Evolutionary conservation across 2,329 filamentous ascomycete genomes (phyloP), one percentile per base, ranked within the genome.

Genomic region (Septoria petroselini): DNA sequence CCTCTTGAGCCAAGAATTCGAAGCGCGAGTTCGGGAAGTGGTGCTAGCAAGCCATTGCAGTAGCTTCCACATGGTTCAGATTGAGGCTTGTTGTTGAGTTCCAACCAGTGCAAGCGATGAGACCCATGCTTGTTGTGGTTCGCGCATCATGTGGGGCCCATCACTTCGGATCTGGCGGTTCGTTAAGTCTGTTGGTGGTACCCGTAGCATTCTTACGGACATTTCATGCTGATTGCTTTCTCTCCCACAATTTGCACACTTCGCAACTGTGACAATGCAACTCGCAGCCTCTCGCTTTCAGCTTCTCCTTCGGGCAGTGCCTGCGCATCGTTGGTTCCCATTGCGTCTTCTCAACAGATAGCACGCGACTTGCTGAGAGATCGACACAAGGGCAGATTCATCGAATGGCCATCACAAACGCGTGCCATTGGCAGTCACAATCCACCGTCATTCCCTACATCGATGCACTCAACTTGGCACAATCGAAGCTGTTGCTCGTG

Each of bases 1-100:
- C 80, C 80, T 0, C 66, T 82, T 2, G 76, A 84, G 59, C 77
- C 79, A n/a, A 68, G 65, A 17, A 70, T 76, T 54, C 66, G 73
- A 15, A 71, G 68, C 18, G 40, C 49, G 1, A 58, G 53, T 39
- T 48, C 49, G 17, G 37, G 45, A n/a, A 34, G 34, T n/a, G n/a
- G n/a, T n/a, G n/a, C n/a, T 11, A 46, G 25, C 11, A 37, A 46
- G 15, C 33, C 42, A 18, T 17, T 46, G n/a, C 19, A 37, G 25
- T 46, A 39, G 25, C 29, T 29, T 37, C 18, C 34, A 17, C 5
- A 15, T 15, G 4, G 34, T 9, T 15, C 9, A 17, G 12, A 15
- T 15, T 37, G 3, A 11, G 15, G 18, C n/a, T 18, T 37, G 15
- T 37, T 15, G 11, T 17, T 9, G 8, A 3, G n/a, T 6, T 17